phyloP scores from a whole-genome alignment of 1,284 basidiomycete species.

The Apiotrichum mycotoxinovorans region DNA sequence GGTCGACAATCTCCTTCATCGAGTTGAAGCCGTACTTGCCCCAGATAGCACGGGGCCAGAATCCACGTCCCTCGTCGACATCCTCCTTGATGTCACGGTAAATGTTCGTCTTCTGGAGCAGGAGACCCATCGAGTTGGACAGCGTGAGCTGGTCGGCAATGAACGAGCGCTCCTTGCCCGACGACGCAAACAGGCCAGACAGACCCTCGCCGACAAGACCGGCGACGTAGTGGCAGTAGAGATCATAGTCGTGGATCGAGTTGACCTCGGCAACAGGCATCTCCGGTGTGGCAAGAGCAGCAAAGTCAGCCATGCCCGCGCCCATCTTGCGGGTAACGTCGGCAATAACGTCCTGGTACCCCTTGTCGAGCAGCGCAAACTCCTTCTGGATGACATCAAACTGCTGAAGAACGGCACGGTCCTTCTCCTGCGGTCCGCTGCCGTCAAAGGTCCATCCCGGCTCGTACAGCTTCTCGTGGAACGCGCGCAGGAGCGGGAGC shows the following conservation, averaged over 20 bases:
- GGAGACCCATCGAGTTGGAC: constrained; percentile 91
- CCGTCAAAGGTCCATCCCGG: constrained; percentile 86
- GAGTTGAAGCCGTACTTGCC: constrained; percentile 64
- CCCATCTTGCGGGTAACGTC: constrained; percentile 85
- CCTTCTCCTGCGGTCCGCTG: constrained; percentile 83
- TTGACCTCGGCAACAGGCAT: constrained; percentile 65
- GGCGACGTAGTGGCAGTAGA: constrained; percentile 99
- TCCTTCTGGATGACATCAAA: constrained; percentile 83
- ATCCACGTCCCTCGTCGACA: constrained; percentile 75
- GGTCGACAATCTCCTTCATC: constrained; percentile 49
- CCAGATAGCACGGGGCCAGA: constrained; percentile 97
- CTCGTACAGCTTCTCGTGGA: constrained; percentile 75
- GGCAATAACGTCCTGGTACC: constrained; percentile 77
- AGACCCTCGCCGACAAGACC: constrained; percentile 97
- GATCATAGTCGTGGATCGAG: constrained; percentile 79
- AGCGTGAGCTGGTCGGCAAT: constrained; percentile 79
- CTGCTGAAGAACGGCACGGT: constrained; percentile 79
- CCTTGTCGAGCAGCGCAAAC: constrained; percentile 65
- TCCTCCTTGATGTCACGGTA: constrained; percentile 95
- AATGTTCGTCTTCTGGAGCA: constrained; percentile 98
- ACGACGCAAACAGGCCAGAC: constrained; percentile 82
- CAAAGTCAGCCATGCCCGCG: constrained; percentile 91
- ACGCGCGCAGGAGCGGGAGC: constrained; percentile 76
- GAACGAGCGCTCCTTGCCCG: constrained; percentile 75
- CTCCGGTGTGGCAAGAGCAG: constrained; percentile 71